Conservation (phyloP, 495 filamentous ascomycete species). For the Aspergillus affinis region DNA sequence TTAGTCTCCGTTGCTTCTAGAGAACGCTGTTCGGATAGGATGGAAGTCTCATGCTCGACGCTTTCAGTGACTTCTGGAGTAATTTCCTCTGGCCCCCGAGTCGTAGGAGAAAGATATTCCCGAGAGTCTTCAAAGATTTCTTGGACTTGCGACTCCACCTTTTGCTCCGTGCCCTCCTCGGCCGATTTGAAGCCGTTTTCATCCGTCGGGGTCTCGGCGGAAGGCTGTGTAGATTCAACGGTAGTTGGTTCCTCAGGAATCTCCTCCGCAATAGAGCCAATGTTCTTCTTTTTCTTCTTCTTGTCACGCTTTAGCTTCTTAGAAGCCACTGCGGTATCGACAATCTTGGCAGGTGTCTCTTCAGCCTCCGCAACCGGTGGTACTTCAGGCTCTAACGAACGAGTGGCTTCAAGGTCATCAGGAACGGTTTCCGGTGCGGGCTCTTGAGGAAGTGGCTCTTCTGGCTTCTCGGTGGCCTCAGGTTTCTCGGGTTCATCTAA, state of each 20-base stretch:
- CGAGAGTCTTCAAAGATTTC: not conserved
- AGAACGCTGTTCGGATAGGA: not conserved
- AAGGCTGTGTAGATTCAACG: slow-evolving; percentile 1
- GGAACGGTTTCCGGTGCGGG: not conserved
- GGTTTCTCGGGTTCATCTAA: not conserved
- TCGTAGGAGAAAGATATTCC: not conserved
- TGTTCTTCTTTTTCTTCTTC: slow-evolving; percentile 39
- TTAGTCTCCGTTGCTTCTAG: not conserved
- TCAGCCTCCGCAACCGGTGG: slow-evolving; percentile 5
- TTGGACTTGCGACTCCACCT: not conserved
- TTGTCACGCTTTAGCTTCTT: slow-evolving; percentile 40
- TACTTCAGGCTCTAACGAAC: slow-evolving; percentile 3
- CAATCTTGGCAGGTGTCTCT: slow-evolving; percentile 7
- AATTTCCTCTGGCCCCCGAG: not conserved
- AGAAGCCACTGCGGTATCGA: slow-evolving; percentile 15
- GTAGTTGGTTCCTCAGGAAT: slow-evolving; percentile 7
- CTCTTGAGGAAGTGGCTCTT: not conserved
- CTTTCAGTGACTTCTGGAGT: not conserved
- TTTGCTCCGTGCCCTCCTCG: not conserved
- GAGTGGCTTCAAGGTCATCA: not conserved
- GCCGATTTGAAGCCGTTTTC: not conserved
- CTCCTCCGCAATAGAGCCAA: slow-evolving; percentile 17
- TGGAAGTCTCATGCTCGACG: not conserved
- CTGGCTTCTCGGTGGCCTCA: not conserved
- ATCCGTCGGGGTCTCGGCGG: not conserved